Percentiles rank a stretch among this genome's conserved stretches.
These are phyloP conservation scores for Ricinus communis DNA, from an alignment of 345 rosid species.

Conservation along the genomic window DNA sequence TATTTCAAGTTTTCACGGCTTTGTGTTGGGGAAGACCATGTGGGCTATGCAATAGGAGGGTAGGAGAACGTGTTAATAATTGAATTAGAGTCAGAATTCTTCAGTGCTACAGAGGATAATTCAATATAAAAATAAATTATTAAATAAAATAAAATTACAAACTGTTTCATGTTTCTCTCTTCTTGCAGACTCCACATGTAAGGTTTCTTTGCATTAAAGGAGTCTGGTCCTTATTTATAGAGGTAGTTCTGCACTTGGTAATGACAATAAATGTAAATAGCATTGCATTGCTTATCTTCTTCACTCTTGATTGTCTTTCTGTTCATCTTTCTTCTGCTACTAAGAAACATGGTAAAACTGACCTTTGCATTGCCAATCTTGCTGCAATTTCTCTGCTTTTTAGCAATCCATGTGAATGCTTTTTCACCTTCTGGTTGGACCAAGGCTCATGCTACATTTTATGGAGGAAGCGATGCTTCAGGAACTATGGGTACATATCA, in stretches of 20 bases:
- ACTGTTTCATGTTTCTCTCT: constrained; percentile 12
- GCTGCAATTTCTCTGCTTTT: constrained; percentile 34
- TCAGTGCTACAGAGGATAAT: constrained; percentile 31
- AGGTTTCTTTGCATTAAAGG: constrained; percentile 20
- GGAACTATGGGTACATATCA: constrained; percentile 24
- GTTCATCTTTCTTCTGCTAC: neutral
- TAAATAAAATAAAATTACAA: neutral
- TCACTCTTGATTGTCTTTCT: neutral
- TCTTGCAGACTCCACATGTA: constrained; percentile 41
- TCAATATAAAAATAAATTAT: constrained; percentile 3
- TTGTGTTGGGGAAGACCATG: constrained; percentile 45
- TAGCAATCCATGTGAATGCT: constrained; percentile 33
- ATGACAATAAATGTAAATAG: constrained; percentile 20
- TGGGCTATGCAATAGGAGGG: constrained; percentile 27
- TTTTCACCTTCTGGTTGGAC: constrained; percentile 47
- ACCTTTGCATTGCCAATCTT: constrained; percentile 32
- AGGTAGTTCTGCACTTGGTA: constrained; percentile 18
- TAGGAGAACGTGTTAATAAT: constrained; percentile 59
- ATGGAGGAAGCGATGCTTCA: constrained; percentile 26
- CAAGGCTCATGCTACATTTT: constrained; percentile 27
- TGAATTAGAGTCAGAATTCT: constrained; percentile 37
- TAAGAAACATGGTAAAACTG: constrained; percentile 37
- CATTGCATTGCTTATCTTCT: constrained; percentile 1
- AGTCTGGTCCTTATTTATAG: constrained; percentile 36
- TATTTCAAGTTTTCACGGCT: constrained; percentile 27